Conservation (phyloP, 331 rosid species). For the Rhamnella rubrinervis region DNA sequence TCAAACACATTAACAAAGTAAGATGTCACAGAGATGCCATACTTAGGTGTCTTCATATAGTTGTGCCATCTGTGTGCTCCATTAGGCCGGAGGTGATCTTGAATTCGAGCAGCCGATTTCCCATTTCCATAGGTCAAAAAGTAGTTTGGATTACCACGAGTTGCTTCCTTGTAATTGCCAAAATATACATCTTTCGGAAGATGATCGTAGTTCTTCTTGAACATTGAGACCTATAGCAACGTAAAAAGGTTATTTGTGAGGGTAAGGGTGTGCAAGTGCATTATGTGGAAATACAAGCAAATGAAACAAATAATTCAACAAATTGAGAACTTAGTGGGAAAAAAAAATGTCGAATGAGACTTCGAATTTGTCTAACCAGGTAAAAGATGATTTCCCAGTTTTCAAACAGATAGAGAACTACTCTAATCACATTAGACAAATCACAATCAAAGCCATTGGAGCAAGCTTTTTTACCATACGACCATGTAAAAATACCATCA, state of each 20-base stretch:
- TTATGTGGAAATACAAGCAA: not conserved
- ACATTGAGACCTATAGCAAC: slow-evolving; percentile 80
- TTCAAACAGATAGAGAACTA: not conserved
- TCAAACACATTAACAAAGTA: slow-evolving; percentile 12
- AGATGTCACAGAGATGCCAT: slow-evolving; percentile 32
- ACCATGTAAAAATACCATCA: not conserved
- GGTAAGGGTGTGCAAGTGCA: not conserved
- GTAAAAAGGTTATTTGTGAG: slow-evolving; percentile 11
- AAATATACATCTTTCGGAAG: slow-evolving; percentile 92
- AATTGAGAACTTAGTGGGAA: not conserved
- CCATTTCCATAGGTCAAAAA: slow-evolving; percentile 97
- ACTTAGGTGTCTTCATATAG: slow-evolving; percentile 91
- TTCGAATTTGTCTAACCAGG: not conserved
- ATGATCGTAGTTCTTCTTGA: slow-evolving; percentile 94
- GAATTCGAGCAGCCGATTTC: slow-evolving; percentile 92
- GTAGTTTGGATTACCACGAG: slow-evolving; percentile 96
- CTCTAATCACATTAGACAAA: not conserved
- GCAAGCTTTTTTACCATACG: not conserved
- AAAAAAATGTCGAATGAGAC: not conserved
- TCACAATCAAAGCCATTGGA: not conserved
- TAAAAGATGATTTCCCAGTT: not conserved
- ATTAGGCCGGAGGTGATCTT: slow-evolving; percentile 95
- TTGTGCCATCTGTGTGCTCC: slow-evolving; percentile 99
- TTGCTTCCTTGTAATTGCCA: slow-evolving; percentile 85
- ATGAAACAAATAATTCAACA: not conserved